A percentile compares a stretch with the other conserved stretches of the same genome.
phyloP scores from a whole-genome alignment of 805 yeast species.

The Priceomyces fermenticarens region DNA sequence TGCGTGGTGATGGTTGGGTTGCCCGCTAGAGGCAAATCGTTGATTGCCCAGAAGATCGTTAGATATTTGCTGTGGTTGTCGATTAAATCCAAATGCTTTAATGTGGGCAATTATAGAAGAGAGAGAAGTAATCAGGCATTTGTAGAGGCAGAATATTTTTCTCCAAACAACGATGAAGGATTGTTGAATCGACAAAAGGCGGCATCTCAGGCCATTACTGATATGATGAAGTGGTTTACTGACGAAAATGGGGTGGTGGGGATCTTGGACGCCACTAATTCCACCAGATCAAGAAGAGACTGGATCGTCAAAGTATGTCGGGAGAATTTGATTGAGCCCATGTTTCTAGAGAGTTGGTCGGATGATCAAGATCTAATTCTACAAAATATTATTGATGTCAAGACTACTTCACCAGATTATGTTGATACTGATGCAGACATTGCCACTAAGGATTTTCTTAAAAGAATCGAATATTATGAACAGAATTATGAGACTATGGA shows the following conservation, averaged over 20 bases:
- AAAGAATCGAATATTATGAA: conserved; percentile 73
- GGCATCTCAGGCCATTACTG: conserved; percentile 65
- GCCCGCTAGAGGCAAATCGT: conserved; percentile 91
- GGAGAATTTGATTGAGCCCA: conserved; percentile 72
- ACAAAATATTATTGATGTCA: conserved; percentile 82
- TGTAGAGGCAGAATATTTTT: conserved; percentile 77
- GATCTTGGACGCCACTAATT: conserved; percentile 89
- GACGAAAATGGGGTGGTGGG: conserved; percentile 86
- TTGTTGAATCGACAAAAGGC: conserved; percentile 64
- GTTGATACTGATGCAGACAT: conserved; percentile 61
- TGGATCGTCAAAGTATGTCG: conserved; percentile 61
- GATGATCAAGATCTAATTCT: conserved; percentile 74
- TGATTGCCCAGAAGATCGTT: conserved; percentile 91
- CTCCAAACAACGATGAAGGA: conserved; percentile 63
- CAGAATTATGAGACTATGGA: conserved; percentile 75
- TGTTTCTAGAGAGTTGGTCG: conserved; percentile 91
- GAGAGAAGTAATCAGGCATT: conserved; percentile 47
- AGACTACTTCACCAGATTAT: conserved; percentile 84
- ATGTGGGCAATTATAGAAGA: conserved; percentile 84
- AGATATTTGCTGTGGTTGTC: conserved; percentile 91
- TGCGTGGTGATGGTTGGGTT: conserved; percentile 89
- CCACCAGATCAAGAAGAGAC: conserved; percentile 69
- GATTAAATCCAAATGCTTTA: conserved; percentile 80
- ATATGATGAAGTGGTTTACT: conserved; percentile 83
- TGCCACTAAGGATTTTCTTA: conserved; percentile 69